phyloP scores from a whole-genome alignment of 176 grass and related monocot genomes.

The Saccharum spontaneum region DNA sequence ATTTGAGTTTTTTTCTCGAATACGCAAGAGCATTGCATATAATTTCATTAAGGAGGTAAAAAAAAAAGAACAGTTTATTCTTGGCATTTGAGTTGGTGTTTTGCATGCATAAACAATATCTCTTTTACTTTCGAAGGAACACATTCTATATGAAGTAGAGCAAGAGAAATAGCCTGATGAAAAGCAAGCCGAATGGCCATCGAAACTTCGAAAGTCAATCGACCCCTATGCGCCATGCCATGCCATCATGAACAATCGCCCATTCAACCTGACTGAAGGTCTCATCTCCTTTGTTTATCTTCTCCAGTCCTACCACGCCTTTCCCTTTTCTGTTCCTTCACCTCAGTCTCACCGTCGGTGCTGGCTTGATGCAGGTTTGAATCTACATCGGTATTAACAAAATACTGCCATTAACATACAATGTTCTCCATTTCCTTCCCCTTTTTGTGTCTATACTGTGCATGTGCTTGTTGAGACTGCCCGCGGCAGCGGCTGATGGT shows the following conservation, averaged over 20 bases:
- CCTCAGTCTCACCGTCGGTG: background rate
- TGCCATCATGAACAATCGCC: background rate
- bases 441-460: background rate
- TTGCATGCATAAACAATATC: background rate
- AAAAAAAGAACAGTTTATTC: too few species aligned
- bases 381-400: background rate
- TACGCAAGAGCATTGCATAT: too few species aligned
- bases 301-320: background rate
- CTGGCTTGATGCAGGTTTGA: background rate
- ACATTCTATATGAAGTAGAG: background rate
- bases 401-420: background rate
- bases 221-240: background rate
- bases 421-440: background rate
- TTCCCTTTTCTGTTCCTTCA: background rate
- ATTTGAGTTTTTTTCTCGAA: too few species aligned
- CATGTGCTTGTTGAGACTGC: background rate
- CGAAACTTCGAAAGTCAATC: background rate
- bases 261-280: background rate
- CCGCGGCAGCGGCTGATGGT: background rate
- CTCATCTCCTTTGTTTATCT: constrained; percentile 1
- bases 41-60: too few species aligned
- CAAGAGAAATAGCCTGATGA: background rate
- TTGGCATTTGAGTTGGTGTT: background rate
- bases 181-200: background rate
- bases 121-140: background rate